Percentiles rank a stretch among this genome's conserved stretches.
Conservation (phyloP, 176 grass and related monocot genomes). For the Chrysopogon serrulatus region DNA sequence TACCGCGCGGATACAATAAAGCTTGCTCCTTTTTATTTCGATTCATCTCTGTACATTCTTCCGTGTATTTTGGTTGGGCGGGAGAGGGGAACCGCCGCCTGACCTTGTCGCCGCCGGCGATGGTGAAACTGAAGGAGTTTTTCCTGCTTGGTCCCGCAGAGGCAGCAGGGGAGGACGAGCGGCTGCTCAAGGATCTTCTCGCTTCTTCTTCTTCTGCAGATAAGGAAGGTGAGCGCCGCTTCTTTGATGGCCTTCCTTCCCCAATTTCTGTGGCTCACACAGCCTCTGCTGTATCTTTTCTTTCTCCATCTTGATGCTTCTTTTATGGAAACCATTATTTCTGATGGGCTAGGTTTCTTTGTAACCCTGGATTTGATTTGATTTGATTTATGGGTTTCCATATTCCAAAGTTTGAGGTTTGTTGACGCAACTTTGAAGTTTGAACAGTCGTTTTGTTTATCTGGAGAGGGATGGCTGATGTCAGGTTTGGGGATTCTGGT, state of each 20-base stretch:
- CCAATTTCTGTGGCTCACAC: neutral
- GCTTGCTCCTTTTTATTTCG: slow-evolving; percentile 2
- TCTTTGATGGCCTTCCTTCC: neutral
- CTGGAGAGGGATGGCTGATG: neutral
- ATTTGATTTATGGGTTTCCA: neutral
- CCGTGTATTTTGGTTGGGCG: neutral
- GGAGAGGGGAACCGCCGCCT: neutral
- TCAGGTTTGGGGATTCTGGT: slow-evolving; percentile 19
- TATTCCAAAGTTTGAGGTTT: neutral
- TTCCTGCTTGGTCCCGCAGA: slow-evolving; percentile 57
- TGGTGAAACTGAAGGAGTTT: slow-evolving; percentile 58
- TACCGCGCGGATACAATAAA: neutral
- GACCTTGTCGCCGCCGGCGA: neutral
- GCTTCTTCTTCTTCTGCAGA: slow-evolving; percentile 20
- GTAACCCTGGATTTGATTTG: neutral
- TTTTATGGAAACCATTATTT: neutral
- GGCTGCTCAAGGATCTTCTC: slow-evolving; percentile 21
- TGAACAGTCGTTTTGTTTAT: neutral
- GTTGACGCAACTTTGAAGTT: neutral
- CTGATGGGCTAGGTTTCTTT: neutral
- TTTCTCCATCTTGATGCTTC: neutral
- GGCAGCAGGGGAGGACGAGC: slow-evolving; percentile 22
- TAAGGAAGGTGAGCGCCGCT: slow-evolving; percentile 44
- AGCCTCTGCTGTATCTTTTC: neutral
- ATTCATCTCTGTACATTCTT: neutral